Evolutionary conservation across 2,329 filamentous ascomycete genomes (phyloP).

Genomic region (Xylaria polymorpha): DNA sequence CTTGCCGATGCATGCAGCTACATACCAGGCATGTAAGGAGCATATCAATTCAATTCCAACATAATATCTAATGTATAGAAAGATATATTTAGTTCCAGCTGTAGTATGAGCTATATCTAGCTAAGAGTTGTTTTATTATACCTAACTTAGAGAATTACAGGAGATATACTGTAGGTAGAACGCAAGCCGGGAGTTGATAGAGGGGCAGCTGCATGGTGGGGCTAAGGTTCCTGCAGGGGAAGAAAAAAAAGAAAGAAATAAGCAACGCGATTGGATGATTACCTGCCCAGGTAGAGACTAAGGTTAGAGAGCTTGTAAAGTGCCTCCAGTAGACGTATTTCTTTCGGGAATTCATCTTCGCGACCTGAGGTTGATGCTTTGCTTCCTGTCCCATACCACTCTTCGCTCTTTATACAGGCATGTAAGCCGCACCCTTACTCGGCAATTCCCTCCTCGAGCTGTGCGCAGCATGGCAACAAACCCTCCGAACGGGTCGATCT

Average conservation of each 20-base stretch:
- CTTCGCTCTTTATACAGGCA: conserved; percentile 31
- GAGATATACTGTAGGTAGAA: too few species aligned
- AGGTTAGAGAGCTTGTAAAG: background rate
- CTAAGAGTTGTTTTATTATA: too few species aligned
- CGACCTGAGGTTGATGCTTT: conserved; percentile 15
- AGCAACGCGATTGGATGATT: background rate
- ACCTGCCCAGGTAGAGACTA: background rate
- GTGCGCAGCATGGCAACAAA: conserved; percentile 47
- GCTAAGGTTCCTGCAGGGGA: background rate
- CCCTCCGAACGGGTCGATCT: conserved; percentile 32
- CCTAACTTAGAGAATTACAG: too few species aligned
- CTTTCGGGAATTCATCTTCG: background rate
- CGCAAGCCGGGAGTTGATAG: background rate
- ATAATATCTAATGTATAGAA: background rate
- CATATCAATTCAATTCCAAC: background rate
- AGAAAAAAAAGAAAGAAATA: conserved; percentile 8
- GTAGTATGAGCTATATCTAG: background rate
- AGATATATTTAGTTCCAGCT: background rate
- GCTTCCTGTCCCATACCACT: conserved; percentile 8
- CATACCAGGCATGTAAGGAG: background rate
- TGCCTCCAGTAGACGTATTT: background rate
- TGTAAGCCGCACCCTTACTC: conserved; percentile 38
- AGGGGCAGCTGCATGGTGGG: conserved; percentile 18
- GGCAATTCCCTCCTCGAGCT: conserved; percentile 33
- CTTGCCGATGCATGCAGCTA: background rate